These are phyloP conservation scores for Entamoeba invadens DNA, from an alignment of 208 protist genomes.

Conservation along the genomic window DNA sequence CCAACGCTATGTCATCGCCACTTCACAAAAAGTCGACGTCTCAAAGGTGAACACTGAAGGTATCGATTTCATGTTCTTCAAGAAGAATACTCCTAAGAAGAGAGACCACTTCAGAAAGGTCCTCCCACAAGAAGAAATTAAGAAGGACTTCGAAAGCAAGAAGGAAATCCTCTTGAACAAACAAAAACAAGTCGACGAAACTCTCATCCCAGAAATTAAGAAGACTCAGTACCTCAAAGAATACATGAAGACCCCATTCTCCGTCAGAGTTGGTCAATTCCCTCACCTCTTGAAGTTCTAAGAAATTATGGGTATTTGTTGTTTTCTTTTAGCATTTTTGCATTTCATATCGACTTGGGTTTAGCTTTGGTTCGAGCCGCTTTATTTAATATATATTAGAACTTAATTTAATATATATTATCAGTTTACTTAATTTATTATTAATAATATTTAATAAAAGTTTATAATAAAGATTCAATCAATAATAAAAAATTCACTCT, in stretches of 20 bases:
- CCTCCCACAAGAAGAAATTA: constrained; percentile 24
- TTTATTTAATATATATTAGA: too few species aligned
- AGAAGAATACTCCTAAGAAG: background rate
- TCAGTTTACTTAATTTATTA: too few species aligned
- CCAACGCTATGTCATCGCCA: constrained; percentile 86
- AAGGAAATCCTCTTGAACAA: constrained; percentile 42
- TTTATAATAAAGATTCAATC: too few species aligned
- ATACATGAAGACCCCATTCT: constrained; percentile 58
- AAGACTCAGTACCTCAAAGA: constrained; percentile 35
- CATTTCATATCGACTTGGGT: too few species aligned
- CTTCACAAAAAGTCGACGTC: constrained; percentile 82
- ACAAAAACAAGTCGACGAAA: constrained; percentile 54
- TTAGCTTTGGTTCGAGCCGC: too few species aligned
- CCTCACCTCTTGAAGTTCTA: constrained; percentile 67
- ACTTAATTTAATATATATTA: too few species aligned
- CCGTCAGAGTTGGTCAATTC: constrained; percentile 50
- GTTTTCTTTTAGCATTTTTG: too few species aligned
- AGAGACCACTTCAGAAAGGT: constrained; percentile 35
- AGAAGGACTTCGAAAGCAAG: constrained; percentile 44
- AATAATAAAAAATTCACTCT: too few species aligned
- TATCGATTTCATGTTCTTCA: background rate
- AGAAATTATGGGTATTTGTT: too few species aligned
- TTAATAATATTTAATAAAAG: too few species aligned
- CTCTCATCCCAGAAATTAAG: constrained; percentile 46
- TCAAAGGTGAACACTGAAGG: constrained; percentile 52